Evolutionary conservation across 1,284 basidiomycete species (phyloP).

Genomic region (Tylopilus sp.): DNA sequence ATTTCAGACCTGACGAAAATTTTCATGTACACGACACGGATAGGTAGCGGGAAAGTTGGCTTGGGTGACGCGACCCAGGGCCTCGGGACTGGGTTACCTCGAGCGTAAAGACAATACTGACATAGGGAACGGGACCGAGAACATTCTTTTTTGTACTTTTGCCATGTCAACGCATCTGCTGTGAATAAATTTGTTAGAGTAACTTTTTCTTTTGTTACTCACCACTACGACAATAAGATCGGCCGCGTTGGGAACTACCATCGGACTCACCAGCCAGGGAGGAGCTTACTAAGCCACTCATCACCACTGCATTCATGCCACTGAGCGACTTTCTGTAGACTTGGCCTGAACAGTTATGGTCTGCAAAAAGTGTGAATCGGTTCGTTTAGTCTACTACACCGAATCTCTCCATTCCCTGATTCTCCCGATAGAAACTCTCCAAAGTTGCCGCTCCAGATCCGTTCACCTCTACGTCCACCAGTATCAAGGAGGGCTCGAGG

Average conservation of each 20-base stretch:
- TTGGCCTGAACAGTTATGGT: constrained; percentile 48
- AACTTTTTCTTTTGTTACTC: constrained; percentile 27
- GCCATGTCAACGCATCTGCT: constrained; percentile 57
- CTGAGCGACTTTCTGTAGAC: constrained; percentile 4
- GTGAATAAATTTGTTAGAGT: constrained; percentile 27
- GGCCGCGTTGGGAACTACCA: constrained; percentile 27
- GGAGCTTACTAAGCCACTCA: constrained; percentile 23
- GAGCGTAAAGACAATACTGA: constrained; percentile 45
- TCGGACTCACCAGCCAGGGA: no score
- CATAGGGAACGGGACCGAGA: constrained; percentile 37
- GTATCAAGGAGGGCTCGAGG: constrained; percentile 74
- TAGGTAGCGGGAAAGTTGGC: constrained; percentile 26
- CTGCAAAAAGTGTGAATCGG: constrained; percentile 72
- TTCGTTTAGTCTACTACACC: constrained; percentile 27
- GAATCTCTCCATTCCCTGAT: constrained; percentile 9
- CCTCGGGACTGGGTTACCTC: constrained; percentile 29
- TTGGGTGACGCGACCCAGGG: constrained; percentile 19
- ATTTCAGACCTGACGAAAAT: constrained; percentile 28
- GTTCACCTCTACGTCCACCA: constrained; percentile 64
- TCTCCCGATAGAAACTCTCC: constrained; percentile 62
- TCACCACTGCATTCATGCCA: constrained; percentile 10
- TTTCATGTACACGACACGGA: constrained; percentile 25
- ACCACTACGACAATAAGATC: constrained; percentile 29
- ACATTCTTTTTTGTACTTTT: constrained; percentile 41
- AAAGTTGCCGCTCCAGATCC: constrained; percentile 80